Conservation (phyloP, 1,284 basidiomycete species). For the Microbotryomycetes sp. region DNA sequence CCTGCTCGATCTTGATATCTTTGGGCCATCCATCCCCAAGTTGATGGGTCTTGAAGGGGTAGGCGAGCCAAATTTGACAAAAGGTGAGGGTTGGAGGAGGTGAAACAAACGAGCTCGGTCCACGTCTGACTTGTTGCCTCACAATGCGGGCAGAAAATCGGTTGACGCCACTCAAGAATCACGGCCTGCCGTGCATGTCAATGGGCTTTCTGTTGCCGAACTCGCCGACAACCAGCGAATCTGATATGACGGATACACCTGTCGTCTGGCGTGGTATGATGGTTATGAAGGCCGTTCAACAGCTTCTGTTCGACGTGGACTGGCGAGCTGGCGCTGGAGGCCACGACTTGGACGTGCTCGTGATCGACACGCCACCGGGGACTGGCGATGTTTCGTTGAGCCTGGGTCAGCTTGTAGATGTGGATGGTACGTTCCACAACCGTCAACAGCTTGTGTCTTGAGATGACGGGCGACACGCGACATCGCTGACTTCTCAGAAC, state of each 20-base stretch:
- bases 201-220: conserved; percentile 69
- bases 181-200: conserved; percentile 90
- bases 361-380: conserved; percentile 95
- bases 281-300: conserved; percentile 98
- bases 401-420: conserved; percentile 79
- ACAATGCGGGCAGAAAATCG: conserved; percentile 45
- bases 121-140: background rate
- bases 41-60: conserved; percentile 81
- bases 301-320: conserved; percentile 93
- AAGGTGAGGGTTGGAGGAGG: conserved; percentile 47
- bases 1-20: conserved; percentile 89
- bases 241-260: conserved; percentile 57
- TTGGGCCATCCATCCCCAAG: conserved; percentile 91
- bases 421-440: conserved; percentile 71
- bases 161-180: conserved; percentile 76
- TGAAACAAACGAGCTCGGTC: background rate
- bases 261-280: conserved; percentile 96
- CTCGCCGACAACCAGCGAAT: conserved; percentile 14
- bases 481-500: background rate
- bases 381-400: conserved; percentile 94
- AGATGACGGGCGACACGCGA: background rate
- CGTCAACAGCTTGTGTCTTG: background rate
- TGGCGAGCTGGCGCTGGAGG: conserved; percentile 53
- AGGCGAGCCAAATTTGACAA: conserved; percentile 72
- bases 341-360: conserved; percentile 67